Evolutionary conservation across 495 filamentous ascomycete species (phyloP).

Genomic region (Terfezia boudieri): DNA sequence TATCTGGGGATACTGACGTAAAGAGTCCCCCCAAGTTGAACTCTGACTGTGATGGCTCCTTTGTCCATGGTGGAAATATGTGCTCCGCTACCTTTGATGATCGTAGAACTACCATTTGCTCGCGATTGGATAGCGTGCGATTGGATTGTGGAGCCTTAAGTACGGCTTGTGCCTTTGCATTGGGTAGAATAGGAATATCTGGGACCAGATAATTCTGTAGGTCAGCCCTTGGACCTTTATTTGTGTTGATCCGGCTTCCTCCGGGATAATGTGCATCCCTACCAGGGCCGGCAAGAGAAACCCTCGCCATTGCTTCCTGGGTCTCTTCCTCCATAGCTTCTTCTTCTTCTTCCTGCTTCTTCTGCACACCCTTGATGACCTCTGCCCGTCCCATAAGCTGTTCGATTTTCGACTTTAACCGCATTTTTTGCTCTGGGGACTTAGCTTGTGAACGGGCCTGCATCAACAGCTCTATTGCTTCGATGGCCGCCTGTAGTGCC

Average conservation of each 20-base stretch:
- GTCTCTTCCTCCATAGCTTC: neutral
- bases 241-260: no score
- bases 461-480: conserved; percentile 58
- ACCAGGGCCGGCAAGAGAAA: neutral
- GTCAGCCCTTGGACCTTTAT: no score
- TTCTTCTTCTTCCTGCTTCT: conserved; percentile 1
- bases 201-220: no score
- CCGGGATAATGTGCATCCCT: no score
- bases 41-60: conserved; percentile 29
- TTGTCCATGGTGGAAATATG: conserved; percentile 62
- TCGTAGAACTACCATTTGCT: conserved; percentile 57
- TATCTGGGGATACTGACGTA: conserved; percentile 26
- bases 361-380: neutral
- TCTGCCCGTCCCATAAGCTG: conserved; percentile 34
- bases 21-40: conserved; percentile 31
- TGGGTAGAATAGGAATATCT: no score
- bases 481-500: conserved; percentile 50
- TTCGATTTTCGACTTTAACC: conserved; percentile 46
- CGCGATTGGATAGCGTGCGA: conserved; percentile 34
- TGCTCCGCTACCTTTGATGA: conserved; percentile 58
- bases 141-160: neutral
- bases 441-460: conserved; percentile 36
- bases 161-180: neutral
- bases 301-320: neutral
- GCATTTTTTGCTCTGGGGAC: conserved; percentile 31